phyloP scores from a whole-genome alignment of 2,329 filamentous ascomycete species.

The Metarhizium humberi region DNA sequence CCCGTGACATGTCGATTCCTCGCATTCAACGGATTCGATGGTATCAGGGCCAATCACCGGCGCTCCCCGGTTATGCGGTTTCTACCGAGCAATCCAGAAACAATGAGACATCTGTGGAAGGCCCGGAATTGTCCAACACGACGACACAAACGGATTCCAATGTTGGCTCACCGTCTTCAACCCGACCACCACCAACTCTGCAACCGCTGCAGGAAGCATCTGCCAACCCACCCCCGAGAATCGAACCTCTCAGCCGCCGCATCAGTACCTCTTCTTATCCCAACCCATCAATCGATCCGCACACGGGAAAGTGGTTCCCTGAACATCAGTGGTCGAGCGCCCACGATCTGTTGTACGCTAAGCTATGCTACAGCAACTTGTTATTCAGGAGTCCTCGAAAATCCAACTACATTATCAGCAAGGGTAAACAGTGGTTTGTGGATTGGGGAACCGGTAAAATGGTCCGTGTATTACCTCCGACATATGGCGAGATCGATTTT shows the following conservation, averaged over 20 bases:
- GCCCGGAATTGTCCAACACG: background rate
- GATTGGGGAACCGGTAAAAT: conserved; percentile 50
- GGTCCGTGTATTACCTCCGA: conserved; percentile 42
- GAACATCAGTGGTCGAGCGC: conserved; percentile 43
- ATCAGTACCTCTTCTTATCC: conserved; percentile 36
- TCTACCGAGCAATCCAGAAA: background rate
- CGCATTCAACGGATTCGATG: conserved; percentile 44
- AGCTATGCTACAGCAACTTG: conserved; percentile 50
- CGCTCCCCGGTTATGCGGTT: conserved; percentile 8
- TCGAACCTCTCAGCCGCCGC: conserved; percentile 23
- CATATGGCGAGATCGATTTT: conserved; percentile 41
- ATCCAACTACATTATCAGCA: conserved; percentile 46
- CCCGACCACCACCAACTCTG: conserved; percentile 6
- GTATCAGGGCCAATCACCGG: conserved; percentile 31
- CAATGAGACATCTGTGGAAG: conserved; percentile 2
- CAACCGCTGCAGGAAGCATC: conserved; percentile 6
- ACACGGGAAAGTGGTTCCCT: conserved; percentile 47
- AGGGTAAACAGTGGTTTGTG: conserved; percentile 49
- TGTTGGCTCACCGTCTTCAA: conserved; percentile 2
- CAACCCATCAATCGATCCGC: conserved; percentile 35
- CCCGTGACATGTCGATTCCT: conserved; percentile 52
- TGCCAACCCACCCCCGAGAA: conserved; percentile 16
- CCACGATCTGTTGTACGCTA: conserved; percentile 51
- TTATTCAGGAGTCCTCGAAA: conserved; percentile 48
- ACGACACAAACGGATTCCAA: background rate